Base-by-base conservation (phyloP, 192 early-diverging fungal genomes). In the Funneliformis geosporum region DNA sequence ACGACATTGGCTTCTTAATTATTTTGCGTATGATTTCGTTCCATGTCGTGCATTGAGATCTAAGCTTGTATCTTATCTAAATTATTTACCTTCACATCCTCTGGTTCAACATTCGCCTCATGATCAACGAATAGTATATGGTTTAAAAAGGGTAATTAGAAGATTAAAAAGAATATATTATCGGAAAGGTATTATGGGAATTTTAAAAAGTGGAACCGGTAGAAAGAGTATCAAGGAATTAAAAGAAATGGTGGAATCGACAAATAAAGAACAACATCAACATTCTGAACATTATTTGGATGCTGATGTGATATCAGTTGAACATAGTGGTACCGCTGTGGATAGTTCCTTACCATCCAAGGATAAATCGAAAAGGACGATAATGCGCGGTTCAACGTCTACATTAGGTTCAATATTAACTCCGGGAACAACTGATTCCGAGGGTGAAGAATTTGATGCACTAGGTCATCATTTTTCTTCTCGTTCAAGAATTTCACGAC, bases 1-100 rank as follows among this genome's bases (percentile, higher is more conserved):
- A 55, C 85, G 90, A 25, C 89, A 89, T 44, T 91, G 90, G 90
- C 80, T 91, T n/a, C 64, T 86, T 23, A 89, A 89, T 66, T 91
- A 89, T 65, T 91, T 88, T 79, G 79, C 86, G 12, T 85, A 88
- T 76, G 90, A 91, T 64, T 91, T 91, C 69, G 83, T 85, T 70
- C 84, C 78, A 5, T 83, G 76, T 21, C 82, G 82, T 14, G 61
- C 71, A 33, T 72, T 90, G 4, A 80, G 88, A 5, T 66, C 82
- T 2, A 84, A 79, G 4, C 60, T 89, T n/a, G 83, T 82, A 2
- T 67, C 68, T 28, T 84, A 79, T 68, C 74, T 90, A 4, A 88
- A 83, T 61, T 71, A 79, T 0, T 64, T 90, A 66, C 77, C 80
- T 27, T 76, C 62, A 28, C 86, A 87, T 74, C 85, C 82, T 1